Evolutionary conservation across 768 basidiomycete genomes (phyloP), one percentile per base, ranked within the genome.

Genomic region (Russula griseocarnosa): DNA sequence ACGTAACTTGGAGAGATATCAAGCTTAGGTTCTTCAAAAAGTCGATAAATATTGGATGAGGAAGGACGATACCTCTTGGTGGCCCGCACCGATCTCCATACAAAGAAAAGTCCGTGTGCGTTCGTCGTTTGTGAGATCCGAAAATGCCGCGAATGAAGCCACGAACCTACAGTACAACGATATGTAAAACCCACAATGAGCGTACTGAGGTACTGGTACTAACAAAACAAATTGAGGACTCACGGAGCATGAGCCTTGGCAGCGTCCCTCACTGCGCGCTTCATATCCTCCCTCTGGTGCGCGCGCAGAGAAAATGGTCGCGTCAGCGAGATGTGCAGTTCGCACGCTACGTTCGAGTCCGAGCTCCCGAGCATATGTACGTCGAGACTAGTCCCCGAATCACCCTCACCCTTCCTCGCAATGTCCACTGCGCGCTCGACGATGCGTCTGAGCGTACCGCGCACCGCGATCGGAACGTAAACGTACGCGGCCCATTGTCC

Each of bases 401-500:
- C 42, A 4, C 6, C 42, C 6, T 20, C 42, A 9, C n/a, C 44
- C n/a, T n/a, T 46, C n/a, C 77, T 80, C n/a, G 84, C 81, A 28
- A 76, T 72, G 3, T 63, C 55, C 20, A 85, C 66, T 1, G 81
- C 80, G 20, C 79, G 77, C 61, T 77, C 72, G 28, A 89, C 66
- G 14, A 85, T 66, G 28, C 74, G 73, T 65, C 77, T 74, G 52
- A 92, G 74, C 16, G 75, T 67, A 22, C 71, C 76, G 54, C 76
- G 73, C 32, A 88, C 67, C 58, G 71, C 67, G 71, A 95, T 70
- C 0, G 86, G 82, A 11, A 92, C 77, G 71, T 88, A 95, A 58
- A 94, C 80, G 75, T 95, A 84, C 5, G 88, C 79, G 1, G 86
- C 85, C 72, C 84, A 95, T 71, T 95, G 93, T 0, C 95, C 95